A percentile compares a stretch with the other conserved stretches of the same genome.
Evolutionary conservation across 805 yeast genomes (phyloP).

Genomic region (Metschnikowia cubensis): DNA sequence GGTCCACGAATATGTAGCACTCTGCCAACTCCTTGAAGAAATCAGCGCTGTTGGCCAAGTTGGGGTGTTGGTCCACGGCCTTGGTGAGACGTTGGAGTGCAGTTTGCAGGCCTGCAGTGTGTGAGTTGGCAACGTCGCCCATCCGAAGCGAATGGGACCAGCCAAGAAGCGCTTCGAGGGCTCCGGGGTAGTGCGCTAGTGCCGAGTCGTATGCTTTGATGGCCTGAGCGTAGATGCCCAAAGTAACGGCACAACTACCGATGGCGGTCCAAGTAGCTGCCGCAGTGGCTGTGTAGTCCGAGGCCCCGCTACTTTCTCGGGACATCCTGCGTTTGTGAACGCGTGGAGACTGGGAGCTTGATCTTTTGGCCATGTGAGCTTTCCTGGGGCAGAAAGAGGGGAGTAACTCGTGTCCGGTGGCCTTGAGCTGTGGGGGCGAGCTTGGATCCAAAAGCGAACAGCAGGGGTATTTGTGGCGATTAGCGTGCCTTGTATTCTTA

Average conservation of each 20-base stretch:
- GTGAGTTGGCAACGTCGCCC: conserved; percentile 35
- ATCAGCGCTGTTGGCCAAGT: conserved; percentile 33
- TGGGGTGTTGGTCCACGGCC: conserved; percentile 35
- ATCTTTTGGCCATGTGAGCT: conserved; percentile 9
- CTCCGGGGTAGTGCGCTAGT: conserved; percentile 38
- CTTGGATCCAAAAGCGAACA: not conserved
- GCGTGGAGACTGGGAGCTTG: conserved; percentile 14
- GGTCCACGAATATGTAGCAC: conserved; percentile 45
- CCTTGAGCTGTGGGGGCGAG: not conserved
- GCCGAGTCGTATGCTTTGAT: conserved; percentile 43
- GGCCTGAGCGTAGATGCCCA: conserved; percentile 40
- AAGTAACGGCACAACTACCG: conserved; percentile 43
- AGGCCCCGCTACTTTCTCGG: not conserved
- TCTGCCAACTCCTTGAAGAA: conserved; percentile 51
- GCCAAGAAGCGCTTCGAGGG: conserved; percentile 40
- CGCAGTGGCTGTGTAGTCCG: conserved; percentile 15
- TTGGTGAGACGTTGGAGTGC: conserved; percentile 40
- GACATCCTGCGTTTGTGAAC: conserved; percentile 8
- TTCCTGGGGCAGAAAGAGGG: not conserved
- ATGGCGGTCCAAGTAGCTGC: conserved; percentile 45
- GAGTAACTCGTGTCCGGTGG: not conserved
- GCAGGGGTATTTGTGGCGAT: not conserved
- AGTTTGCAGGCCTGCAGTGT: conserved; percentile 36
- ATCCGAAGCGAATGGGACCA: conserved; percentile 39
- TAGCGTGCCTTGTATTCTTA: not conserved